A percentile compares a stretch with the other conserved stretches of the same genome.
These are phyloP conservation scores for Apiospora kogelbergensis DNA, from an alignment of 2,329 filamentous ascomycete species.

Conservation along the genomic window DNA sequence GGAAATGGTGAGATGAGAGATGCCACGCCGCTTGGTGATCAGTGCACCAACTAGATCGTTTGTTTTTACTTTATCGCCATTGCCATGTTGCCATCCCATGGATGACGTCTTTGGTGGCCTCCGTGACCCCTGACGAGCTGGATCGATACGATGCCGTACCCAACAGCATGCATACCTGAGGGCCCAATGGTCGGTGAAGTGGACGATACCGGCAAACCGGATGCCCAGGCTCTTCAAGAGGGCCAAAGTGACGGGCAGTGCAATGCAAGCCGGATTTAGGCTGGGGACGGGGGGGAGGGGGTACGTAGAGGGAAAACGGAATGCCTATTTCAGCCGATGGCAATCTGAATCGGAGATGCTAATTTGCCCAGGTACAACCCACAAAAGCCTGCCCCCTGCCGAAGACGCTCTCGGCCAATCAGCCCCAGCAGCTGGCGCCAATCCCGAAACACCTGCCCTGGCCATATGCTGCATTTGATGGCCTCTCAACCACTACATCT, in stretches of 20 bases:
- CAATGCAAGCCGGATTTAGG: background rate
- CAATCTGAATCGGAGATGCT: background rate
- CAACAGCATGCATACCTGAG: background rate
- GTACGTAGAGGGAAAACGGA: background rate
- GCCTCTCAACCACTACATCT: slow-evolving; percentile 9
- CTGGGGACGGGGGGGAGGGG: no score
- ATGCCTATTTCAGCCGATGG: background rate
- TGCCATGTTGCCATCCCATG: background rate
- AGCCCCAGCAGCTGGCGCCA: background rate
- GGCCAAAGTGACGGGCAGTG: background rate
- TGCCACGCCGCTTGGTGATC: background rate
- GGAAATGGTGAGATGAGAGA: background rate
- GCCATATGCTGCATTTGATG: background rate
- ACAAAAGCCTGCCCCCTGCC: no score
- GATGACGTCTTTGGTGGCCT: background rate
- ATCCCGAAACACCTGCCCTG: slow-evolving; percentile 6
- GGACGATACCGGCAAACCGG: background rate
- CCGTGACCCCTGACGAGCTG: background rate
- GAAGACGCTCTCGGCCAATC: slow-evolving; percentile 6
- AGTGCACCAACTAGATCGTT: background rate
- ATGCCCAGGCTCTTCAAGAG: background rate
- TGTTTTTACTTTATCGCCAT: background rate
- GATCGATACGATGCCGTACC: background rate
- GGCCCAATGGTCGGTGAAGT: background rate
- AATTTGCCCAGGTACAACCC: background rate